Evolutionary conservation across 2,329 filamentous ascomycete species (phyloP).

Genomic region (Exophiala alcalophila): DNA sequence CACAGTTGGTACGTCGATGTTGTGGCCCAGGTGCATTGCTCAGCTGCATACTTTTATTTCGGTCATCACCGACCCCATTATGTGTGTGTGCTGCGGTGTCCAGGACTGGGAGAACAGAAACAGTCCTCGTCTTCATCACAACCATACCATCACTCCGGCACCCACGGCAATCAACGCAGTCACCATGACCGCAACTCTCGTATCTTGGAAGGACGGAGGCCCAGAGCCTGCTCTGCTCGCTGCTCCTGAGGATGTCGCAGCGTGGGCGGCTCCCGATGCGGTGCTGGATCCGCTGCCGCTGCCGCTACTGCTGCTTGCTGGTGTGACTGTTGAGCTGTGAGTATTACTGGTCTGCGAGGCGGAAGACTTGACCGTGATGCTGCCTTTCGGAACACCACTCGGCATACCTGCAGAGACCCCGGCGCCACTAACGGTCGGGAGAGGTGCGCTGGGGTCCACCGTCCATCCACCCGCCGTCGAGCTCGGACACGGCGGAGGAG

Average conservation of each 20-base stretch:
- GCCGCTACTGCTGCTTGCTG: constrained; percentile 8
- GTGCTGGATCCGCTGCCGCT: constrained; percentile 5
- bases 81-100: too few relatives aligned
- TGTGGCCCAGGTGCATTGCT: too few relatives aligned
- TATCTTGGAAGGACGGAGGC: constrained; percentile 10
- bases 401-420: constrained; percentile 28
- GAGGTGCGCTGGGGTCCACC: constrained; percentile 64
- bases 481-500: constrained; percentile 66
- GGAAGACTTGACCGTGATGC: constrained; percentile 23
- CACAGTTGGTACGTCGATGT: too few relatives aligned
- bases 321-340: constrained; percentile 25
- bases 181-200: constrained; percentile 17
- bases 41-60: too few relatives aligned
- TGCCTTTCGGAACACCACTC: constrained; percentile 26
- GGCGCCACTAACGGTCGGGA: constrained; percentile 67
- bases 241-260: constrained; percentile 23
- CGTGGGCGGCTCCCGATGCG: constrained; percentile 14
- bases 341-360: constrained; percentile 25
- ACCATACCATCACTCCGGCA: constrained; percentile 24
- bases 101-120: too few relatives aligned
- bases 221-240: constrained; percentile 19
- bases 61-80: too few relatives aligned
- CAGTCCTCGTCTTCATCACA: too few relatives aligned
- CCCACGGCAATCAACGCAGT: constrained; percentile 22
- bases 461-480: constrained; percentile 69